Evolutionary conservation across 805 yeast species (phyloP).

Genomic region (Komagataella pseudopastoris): DNA sequence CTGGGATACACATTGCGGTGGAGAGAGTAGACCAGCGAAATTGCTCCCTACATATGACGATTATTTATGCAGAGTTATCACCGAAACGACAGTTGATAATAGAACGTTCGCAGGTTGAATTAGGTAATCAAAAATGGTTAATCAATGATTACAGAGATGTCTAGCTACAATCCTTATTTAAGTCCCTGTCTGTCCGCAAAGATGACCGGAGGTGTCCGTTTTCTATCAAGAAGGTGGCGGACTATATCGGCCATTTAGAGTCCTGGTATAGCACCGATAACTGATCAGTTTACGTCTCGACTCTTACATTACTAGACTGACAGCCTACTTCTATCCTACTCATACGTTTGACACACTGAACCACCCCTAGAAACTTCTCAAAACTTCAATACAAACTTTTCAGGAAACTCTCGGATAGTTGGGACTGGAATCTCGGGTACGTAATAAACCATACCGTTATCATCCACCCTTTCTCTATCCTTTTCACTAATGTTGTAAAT

Average conservation of each 20-base stretch:
- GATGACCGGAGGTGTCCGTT: neutral
- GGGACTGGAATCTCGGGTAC: slow-evolving; percentile 72
- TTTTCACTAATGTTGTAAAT: slow-evolving; percentile 72
- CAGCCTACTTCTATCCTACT: too few species aligned
- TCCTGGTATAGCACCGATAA: too few species aligned
- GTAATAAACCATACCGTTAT: slow-evolving; percentile 70
- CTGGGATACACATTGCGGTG: neutral
- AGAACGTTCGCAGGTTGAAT: neutral
- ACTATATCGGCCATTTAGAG: too few species aligned
- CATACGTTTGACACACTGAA: too few species aligned
- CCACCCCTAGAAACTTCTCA: slow-evolving; percentile 10
- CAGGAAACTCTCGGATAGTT: slow-evolving; percentile 46
- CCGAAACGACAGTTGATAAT: too few species aligned
- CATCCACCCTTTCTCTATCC: slow-evolving; percentile 83
- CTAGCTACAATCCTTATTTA: neutral
- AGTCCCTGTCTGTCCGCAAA: neutral
- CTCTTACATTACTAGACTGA: too few species aligned
- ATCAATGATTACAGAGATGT: neutral
- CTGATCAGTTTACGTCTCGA: too few species aligned
- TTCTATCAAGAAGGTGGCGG: neutral
- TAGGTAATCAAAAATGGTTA: neutral
- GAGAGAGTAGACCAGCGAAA: neutral
- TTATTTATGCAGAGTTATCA: too few species aligned
- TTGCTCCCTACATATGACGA: neutral
- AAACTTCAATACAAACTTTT: slow-evolving; percentile 43